phyloP scores from a whole-genome alignment of 495 filamentous ascomycete genomes.

The Trypethelium eluteriae region DNA sequence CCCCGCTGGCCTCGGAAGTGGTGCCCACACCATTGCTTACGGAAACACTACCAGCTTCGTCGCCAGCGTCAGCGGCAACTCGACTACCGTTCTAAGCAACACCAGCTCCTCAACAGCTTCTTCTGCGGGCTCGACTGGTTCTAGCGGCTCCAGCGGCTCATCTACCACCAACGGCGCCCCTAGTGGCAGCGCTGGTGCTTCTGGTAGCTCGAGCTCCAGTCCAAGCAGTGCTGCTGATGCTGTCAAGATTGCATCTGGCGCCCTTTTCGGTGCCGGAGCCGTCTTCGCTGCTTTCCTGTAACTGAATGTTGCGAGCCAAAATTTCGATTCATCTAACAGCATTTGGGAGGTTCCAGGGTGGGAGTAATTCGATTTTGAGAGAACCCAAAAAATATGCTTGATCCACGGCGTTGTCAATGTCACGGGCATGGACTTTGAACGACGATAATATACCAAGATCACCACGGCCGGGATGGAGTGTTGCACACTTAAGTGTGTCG shows the following conservation, averaged over 20 bases:
- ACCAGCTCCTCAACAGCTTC: conserved; percentile 2
- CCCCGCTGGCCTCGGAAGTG: conserved; percentile 42
- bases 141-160: neutral
- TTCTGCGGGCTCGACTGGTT: conserved; percentile 5
- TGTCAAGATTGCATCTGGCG: conserved; percentile 22
- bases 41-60: conserved; percentile 19
- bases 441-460: neutral
- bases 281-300: conserved; percentile 27
- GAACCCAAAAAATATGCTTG: neutral
- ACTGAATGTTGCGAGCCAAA: neutral
- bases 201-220: conserved; percentile 4
- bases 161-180: conserved; percentile 7
- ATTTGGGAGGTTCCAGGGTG: neutral
- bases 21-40: conserved; percentile 24
- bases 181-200: conserved; percentile 10
- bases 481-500: neutral
- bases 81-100: conserved; percentile 26
- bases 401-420: neutral
- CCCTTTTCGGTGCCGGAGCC: conserved; percentile 23
- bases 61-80: conserved; percentile 25
- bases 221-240: conserved; percentile 13
- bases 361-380: neutral
- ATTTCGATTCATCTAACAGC: neutral
- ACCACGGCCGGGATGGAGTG: neutral
- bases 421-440: neutral